phyloP scores from a whole-genome alignment of 495 filamentous ascomycete species.

The Talaromyces nanjingensis region DNA sequence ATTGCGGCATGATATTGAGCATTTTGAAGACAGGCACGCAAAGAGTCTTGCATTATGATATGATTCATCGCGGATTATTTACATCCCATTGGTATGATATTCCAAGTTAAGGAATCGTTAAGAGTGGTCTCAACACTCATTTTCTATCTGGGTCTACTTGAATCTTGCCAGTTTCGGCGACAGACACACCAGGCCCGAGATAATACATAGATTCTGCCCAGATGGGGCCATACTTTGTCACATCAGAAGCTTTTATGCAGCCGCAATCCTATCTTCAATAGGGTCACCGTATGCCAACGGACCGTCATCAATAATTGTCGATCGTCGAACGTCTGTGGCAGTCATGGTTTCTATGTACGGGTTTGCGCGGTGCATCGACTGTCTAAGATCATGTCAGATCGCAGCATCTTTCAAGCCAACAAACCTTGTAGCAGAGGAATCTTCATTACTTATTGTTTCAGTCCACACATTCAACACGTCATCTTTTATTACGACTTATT shows the following conservation, averaged over 20 bases:
- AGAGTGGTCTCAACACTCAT: background rate
- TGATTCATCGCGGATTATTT: background rate
- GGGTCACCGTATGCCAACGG: slow-evolving; percentile 12
- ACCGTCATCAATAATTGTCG: slow-evolving; percentile 18
- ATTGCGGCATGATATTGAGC: slow-evolving; percentile 1
- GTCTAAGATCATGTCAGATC: slow-evolving; percentile 15
- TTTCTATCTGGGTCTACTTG: background rate
- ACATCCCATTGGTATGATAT: background rate
- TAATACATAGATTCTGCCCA: background rate
- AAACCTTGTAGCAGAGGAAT: background rate
- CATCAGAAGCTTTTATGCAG: background rate
- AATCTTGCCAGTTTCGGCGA: background rate
- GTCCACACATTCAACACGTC: slow-evolving; percentile 15
- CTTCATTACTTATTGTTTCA: slow-evolving; percentile 12
- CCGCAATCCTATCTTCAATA: background rate
- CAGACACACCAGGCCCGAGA: background rate
- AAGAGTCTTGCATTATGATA: background rate
- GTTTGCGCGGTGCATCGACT: slow-evolving; percentile 22
- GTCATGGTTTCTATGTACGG: slow-evolving; percentile 18
- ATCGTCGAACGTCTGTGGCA: slow-evolving; percentile 18
- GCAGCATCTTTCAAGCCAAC: slow-evolving; percentile 1
- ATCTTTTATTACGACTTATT: slow-evolving; percentile 17
- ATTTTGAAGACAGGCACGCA: slow-evolving; percentile 1
- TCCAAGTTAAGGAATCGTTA: background rate
- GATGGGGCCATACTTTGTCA: background rate